phyloP scores from a whole-genome alignment of 306 rosid species.

The Pueraria montana region DNA sequence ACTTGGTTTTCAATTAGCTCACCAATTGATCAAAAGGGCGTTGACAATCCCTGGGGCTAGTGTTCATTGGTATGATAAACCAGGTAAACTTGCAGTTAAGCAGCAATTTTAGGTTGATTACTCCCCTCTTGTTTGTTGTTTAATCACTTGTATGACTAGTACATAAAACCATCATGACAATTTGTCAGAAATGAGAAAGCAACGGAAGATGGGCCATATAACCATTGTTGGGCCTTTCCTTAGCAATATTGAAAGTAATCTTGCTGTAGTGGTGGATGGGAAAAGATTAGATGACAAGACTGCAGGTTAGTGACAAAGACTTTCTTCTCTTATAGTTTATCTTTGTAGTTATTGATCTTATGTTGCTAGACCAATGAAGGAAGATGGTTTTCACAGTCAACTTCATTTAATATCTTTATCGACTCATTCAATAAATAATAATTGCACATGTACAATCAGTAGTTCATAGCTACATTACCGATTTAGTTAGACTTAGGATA shows the following conservation, averaged over 20 bases:
- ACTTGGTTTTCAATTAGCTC: slow-evolving; percentile 76
- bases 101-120: slow-evolving; percentile 17
- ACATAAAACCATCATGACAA: slow-evolving; percentile 30
- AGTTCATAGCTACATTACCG: no score
- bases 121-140: slow-evolving; percentile 14
- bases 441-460: no score
- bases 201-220: slow-evolving; percentile 93
- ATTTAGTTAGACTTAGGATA: no score
- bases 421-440: not conserved
- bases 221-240: slow-evolving; percentile 83
- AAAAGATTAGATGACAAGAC: slow-evolving; percentile 56
- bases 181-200: slow-evolving; percentile 86
- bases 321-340: slow-evolving; percentile 22
- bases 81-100: slow-evolving; percentile 67
- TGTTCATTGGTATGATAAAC: slow-evolving; percentile 96
- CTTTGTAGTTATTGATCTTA: slow-evolving; percentile 34
- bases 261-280: slow-evolving; percentile 57
- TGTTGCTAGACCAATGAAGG: slow-evolving; percentile 49
- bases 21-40: slow-evolving; percentile 75
- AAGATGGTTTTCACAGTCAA: slow-evolving; percentile 3
- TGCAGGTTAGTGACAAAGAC: slow-evolving; percentile 52
- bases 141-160: slow-evolving; percentile 26
- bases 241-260: slow-evolving; percentile 61
- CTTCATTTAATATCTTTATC: not conserved
- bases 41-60: slow-evolving; percentile 72